Evolutionary conservation across 1,284 basidiomycete genomes (phyloP).

Genomic region (Coriolopsis trogii): DNA sequence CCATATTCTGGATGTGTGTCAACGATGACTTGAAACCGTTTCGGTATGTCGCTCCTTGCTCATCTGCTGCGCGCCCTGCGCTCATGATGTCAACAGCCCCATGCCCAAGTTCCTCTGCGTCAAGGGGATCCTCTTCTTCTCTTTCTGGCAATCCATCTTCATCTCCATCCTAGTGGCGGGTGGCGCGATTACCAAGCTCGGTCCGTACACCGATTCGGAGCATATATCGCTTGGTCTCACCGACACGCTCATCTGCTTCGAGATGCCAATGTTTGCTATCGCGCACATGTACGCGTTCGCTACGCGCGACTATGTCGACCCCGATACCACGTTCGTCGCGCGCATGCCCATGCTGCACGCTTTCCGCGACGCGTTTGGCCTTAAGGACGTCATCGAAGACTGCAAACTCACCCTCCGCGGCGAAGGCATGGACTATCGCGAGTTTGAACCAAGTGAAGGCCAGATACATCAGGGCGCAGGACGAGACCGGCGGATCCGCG

Average conservation of each 20-base stretch:
- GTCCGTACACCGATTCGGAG: constrained; percentile 89
- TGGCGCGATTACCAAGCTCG: constrained; percentile 75
- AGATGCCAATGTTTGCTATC: constrained; percentile 98
- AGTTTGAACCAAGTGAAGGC: constrained; percentile 95
- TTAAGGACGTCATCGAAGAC: constrained; percentile 89
- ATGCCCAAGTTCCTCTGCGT: constrained; percentile 97
- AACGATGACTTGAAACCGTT: constrained; percentile 87
- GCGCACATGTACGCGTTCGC: constrained; percentile 92
- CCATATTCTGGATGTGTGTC: constrained; percentile 94
- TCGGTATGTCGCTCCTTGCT: constrained; percentile 51
- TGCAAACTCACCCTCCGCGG: constrained; percentile 83
- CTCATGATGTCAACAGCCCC: constrained; percentile 46
- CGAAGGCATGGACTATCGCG: constrained; percentile 92
- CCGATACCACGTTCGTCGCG: constrained; percentile 69
- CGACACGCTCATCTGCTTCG: constrained; percentile 90
- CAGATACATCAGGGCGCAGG: constrained; percentile 87
- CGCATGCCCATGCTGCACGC: constrained; percentile 89
- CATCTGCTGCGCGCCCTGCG: neutral
- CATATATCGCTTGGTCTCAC: constrained; percentile 90
- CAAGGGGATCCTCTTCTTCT: constrained; percentile 97
- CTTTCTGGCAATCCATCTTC: constrained; percentile 93
- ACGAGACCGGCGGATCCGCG: constrained; percentile 80
- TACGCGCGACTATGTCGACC: constrained; percentile 82
- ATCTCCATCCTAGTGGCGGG: constrained; percentile 90
- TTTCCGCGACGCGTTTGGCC: constrained; percentile 84